Evolutionary conservation across 768 basidiomycete genomes (phyloP), one percentile per base, ranked within the genome.

Genomic region (Dioszegia hungarica): DNA sequence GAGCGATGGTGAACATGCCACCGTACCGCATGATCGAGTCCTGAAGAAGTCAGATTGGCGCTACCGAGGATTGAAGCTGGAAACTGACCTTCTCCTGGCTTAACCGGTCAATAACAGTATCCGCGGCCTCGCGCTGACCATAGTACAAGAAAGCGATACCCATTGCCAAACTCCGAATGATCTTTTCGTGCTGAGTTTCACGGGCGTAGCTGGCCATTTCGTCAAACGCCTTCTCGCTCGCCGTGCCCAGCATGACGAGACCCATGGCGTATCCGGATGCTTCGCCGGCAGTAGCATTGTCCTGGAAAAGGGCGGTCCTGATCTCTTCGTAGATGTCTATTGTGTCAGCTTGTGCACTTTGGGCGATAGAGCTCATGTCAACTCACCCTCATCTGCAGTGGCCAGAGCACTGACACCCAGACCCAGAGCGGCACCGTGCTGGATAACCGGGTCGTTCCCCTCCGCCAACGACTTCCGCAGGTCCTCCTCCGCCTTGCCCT

Each of bases 151-250:
- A 90, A 1, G 90, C 90, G 40, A 92, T 80, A 20, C 94, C 94
- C 65, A 99, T 82, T 6, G 93, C 89, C 52, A 99, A 81, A 62
- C 92, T 92, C 41, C 95, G 86, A 54, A 98, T 98, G 70, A 98
- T 98, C 80, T 98, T 99, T 80, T 99, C 95, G 73, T 98, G 95
- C 70, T 95, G 91, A 1, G 95, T 99, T 73, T 99, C 95, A 54
- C 88, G 84, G 27, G 95, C 92, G 70, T 99, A 99, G 50, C 86
- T 83, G 55, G 97, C 79, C 94, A 97, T 98, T 78, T 99, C 95
- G 27, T 89, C 86, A 33, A 91, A 84, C 52, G 85, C 84, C 34
- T 84, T 85, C 27, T 81, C 79, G 39, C 85, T 85, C 15, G 85
- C 92, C 2, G 90, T 92, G n/a, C 92, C 95, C 5, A 99, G 82